phyloP scores from a whole-genome alignment of 2,329 filamentous ascomycete species.

The Fusarium miscanthi region DNA sequence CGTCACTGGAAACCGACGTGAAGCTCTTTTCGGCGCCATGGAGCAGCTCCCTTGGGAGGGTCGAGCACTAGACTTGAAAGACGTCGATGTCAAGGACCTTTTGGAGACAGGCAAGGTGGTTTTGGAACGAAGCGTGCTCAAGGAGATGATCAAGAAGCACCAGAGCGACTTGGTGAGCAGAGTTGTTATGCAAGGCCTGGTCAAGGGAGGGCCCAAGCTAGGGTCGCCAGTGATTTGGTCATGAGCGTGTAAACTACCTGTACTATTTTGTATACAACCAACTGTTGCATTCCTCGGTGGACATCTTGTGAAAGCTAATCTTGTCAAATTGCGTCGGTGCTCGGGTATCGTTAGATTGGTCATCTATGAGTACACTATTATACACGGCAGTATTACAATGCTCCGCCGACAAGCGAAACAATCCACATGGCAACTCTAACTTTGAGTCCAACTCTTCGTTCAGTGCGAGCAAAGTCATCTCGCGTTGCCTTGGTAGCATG shows the following conservation, averaged over 20 bases:
- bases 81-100: conserved; percentile 96
- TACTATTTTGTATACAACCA: conserved; percentile 47
- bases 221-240: conserved; percentile 54
- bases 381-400: conserved; percentile 66
- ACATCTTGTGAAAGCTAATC: not conserved
- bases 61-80: conserved; percentile 73
- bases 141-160: conserved; percentile 78
- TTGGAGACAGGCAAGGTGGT: conserved; percentile 86
- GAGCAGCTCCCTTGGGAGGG: conserved; percentile 73
- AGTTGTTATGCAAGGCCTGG: conserved; percentile 57
- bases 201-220: conserved; percentile 48
- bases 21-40: conserved; percentile 75
- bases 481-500: conserved; percentile 75
- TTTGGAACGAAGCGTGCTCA: conserved; percentile 84
- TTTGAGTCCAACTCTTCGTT: conserved; percentile 85
- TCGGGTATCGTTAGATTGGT: conserved; percentile 25
- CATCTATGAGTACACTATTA: conserved; percentile 24
- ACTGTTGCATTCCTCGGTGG: not conserved
- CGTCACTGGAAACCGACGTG: conserved; percentile 71
- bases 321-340: not conserved
- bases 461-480: conserved; percentile 82
- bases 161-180: conserved; percentile 71
- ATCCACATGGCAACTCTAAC: conserved; percentile 95
- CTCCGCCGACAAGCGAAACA: conserved; percentile 85
- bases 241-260: conserved; percentile 44